Base-by-base conservation (phyloP, 768 basidiomycete genomes). In the Termitomyces sp. region DNA sequence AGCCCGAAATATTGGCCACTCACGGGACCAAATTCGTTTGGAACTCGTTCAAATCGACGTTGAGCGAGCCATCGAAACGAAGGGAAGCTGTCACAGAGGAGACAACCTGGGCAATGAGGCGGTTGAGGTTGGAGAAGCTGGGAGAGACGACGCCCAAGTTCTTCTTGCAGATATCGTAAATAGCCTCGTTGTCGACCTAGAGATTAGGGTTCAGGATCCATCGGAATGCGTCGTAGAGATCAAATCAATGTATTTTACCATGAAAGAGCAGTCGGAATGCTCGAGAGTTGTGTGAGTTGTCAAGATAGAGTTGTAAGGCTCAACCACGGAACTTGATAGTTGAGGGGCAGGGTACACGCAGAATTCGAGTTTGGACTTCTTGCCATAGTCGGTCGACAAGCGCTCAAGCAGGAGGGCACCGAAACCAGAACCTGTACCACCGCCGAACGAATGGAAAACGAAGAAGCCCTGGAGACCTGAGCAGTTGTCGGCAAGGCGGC, bases 231-330 rank as follows among this genome's bases (percentile, higher is more conserved):
- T 5, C 2, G 20, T 20, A 7, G 12, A 31, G 27, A 50, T 56
- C 33, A 52, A 22, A 53, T n/a, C 22, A 46, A 54, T 35, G 4
- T 7, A 32, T 6, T 67, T 25, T 60, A 89, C 97, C 96, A 99
- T 98, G 82, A 99, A 99, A 35, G 97, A 98, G 73, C 97, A 99
- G 77, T 99, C 97, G n/a, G 97, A 97, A 76, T 99, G 97, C 73
- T 98, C 97, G 55, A 98, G 87, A 53, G 97, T 98, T 40, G 97
- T 98, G 73, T 99, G 97, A 46, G 97, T 99, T 45, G 97, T 98
- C 58, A 99, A 80, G 50, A 97, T 90, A 1, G 91, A 90, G 82
- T 99, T 99, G 80, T 99, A 99, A 2, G 97, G 97, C 74, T 99
- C 97, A 41, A 99, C 97, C 57, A 98, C 90, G 33, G 96, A 98